These are phyloP conservation scores for Actinidia arguta DNA, from an alignment of 179 eudicot genomes.

Conservation along the genomic window DNA sequence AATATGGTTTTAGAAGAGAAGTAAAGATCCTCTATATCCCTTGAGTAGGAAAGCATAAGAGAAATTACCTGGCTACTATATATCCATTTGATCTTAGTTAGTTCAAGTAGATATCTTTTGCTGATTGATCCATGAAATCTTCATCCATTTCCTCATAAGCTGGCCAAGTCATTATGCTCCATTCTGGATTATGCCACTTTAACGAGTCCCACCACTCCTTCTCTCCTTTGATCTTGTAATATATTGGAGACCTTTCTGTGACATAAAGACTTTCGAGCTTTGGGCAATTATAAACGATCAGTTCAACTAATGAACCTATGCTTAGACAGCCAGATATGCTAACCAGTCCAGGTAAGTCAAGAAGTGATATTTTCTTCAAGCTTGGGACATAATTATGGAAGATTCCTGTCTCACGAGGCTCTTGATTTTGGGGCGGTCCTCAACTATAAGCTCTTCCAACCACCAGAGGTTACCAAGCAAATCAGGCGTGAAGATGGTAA, in stretches of 20 bases:
- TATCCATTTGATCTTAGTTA: too few relatives aligned
- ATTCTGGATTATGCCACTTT: background rate
- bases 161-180: background rate
- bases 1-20: too few relatives aligned
- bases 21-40: too few relatives aligned
- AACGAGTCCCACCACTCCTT: constrained; percentile 22
- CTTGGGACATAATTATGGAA: background rate
- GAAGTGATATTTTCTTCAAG: constrained; percentile 19
- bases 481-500: background rate
- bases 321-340: background rate
- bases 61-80: too few relatives aligned
- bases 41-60: too few relatives aligned
- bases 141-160: background rate
- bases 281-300: constrained; percentile 11
- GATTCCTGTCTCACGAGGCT: background rate
- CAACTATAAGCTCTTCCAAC: background rate
- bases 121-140: constrained; percentile 15
- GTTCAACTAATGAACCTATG: constrained; percentile 8
- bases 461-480: background rate
- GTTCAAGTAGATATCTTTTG: too few relatives aligned
- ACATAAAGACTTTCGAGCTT: background rate
- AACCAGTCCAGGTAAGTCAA: constrained; percentile 1
- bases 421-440: background rate
- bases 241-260: background rate
- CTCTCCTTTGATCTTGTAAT: constrained; percentile 25